These are phyloP conservation scores for Trametes sanguinea DNA, from an alignment of 768 basidiomycete species.

Conservation along the genomic window DNA sequence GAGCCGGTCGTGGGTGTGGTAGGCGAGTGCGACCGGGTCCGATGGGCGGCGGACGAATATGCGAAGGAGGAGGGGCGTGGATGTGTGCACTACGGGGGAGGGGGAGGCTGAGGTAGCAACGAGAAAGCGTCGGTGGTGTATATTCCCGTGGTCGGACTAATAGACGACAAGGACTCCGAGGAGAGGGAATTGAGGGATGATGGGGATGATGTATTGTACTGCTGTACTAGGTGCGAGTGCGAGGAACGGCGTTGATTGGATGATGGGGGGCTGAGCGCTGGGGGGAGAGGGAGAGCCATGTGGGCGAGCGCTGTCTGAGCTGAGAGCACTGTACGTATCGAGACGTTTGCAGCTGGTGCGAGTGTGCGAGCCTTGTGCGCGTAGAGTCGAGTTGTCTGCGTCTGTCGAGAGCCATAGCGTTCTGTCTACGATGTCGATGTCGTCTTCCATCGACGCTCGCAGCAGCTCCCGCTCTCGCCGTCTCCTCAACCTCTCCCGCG, in stretches of 20 bases:
- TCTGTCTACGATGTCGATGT: background rate
- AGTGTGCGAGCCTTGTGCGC: too few species aligned
- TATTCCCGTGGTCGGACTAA: background rate
- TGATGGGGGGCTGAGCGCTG: background rate
- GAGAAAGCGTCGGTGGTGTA: background rate
- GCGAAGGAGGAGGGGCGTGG: too few species aligned
- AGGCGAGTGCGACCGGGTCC: background rate
- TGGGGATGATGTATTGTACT: background rate
- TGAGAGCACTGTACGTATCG: too few species aligned
- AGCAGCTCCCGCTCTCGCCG: background rate
- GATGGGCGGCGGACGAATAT: too few species aligned
- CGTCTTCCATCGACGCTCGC: background rate
- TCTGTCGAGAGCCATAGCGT: background rate
- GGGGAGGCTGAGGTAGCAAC: background rate
- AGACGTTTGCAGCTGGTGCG: too few species aligned
- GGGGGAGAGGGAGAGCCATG: background rate
- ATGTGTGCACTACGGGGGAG: background rate
- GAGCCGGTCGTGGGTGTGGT: background rate
- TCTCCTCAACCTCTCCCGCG: background rate
- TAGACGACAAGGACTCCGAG: background rate
- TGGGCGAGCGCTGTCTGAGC: background rate
- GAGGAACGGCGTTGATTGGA: background rate
- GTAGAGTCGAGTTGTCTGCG: too few species aligned
- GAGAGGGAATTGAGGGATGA: background rate
- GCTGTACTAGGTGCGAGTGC: background rate